These are phyloP conservation scores for Tuber aestivum DNA, from an alignment of 495 filamentous ascomycete species.

Conservation along the genomic window DNA sequence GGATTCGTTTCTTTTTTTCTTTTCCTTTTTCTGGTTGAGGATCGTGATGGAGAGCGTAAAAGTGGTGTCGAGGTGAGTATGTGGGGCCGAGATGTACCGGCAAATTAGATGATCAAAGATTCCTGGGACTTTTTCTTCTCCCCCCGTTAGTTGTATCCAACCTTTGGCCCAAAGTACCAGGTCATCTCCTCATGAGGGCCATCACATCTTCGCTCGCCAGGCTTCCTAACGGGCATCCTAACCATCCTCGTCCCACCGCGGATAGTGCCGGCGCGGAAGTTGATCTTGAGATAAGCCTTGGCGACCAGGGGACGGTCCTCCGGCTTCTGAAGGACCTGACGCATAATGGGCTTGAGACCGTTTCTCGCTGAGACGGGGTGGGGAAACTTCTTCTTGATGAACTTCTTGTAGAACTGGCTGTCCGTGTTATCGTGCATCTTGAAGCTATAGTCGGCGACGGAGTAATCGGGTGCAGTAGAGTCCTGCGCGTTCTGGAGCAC, in stretches of 20 bases:
- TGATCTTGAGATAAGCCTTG: constrained; percentile 30
- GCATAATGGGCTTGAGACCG: constrained; percentile 36
- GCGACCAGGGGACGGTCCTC: constrained; percentile 34
- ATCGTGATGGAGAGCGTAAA: not conserved
- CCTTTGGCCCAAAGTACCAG: constrained; percentile 33
- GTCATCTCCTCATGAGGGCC: constrained; percentile 34
- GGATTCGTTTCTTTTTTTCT: not conserved
- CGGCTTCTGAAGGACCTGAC: constrained; percentile 34
- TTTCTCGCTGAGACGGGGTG: constrained; percentile 24
- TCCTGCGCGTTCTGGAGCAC: constrained; percentile 15
- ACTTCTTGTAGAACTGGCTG: constrained; percentile 33
- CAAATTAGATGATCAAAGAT: not conserved
- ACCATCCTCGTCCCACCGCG: constrained; percentile 31
- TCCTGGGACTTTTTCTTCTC: not conserved
- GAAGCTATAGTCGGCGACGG: constrained; percentile 35
- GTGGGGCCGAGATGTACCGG: not conserved
- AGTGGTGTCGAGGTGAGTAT: not conserved
- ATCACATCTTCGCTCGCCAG: constrained; percentile 28
- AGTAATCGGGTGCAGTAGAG: constrained; percentile 18
- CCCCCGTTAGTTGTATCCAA: constrained; percentile 27
- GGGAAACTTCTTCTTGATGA: constrained; percentile 34
- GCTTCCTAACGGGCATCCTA: constrained; percentile 26
- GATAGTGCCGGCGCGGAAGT: constrained; percentile 32
- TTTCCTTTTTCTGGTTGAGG: not conserved
- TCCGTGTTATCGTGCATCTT: constrained; percentile 32